Conservation (phyloP, 2,329 filamentous ascomycete species). For the Chaetothyriales sp. region DNA sequence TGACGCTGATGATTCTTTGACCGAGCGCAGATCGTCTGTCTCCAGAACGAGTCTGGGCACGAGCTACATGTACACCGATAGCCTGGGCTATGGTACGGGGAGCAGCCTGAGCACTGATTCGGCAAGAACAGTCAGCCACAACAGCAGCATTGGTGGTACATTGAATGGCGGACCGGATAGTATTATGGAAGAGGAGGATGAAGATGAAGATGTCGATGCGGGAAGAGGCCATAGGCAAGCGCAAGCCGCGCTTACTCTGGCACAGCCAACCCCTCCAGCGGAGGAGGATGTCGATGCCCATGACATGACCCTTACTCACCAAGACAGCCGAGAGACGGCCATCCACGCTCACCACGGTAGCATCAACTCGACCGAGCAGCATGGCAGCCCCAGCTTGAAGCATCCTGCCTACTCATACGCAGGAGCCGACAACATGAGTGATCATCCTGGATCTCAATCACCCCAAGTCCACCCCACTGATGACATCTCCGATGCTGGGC, state of each 20-base stretch:
- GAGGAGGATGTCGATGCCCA: background rate
- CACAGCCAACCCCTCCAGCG: slow-evolving; percentile 4
- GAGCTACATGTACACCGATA: slow-evolving; percentile 26
- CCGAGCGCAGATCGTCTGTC: slow-evolving; percentile 32
- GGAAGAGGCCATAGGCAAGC: slow-evolving; percentile 4
- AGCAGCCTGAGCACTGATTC: slow-evolving; percentile 24
- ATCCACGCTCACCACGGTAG: slow-evolving; percentile 6
- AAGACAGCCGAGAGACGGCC: slow-evolving; percentile 5
- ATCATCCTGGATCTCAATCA: background rate
- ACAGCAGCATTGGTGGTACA: slow-evolving; percentile 26
- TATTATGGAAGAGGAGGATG: slow-evolving; percentile 22
- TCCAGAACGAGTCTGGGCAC: slow-evolving; percentile 26
- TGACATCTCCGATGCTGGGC: slow-evolving; percentile 8
- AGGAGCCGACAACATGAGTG: background rate
- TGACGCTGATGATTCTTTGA: slow-evolving; percentile 33
- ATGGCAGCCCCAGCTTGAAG: background rate
- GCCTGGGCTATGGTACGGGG: slow-evolving; percentile 27
- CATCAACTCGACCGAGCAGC: slow-evolving; percentile 2
- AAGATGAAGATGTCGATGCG: slow-evolving; percentile 16
- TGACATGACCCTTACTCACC: slow-evolving; percentile 4
- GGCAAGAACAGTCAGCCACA: slow-evolving; percentile 26
- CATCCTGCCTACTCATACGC: background rate
- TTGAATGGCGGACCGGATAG: slow-evolving; percentile 21
- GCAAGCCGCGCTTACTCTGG: slow-evolving; percentile 13
- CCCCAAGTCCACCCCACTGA: background rate